Evolutionary conservation across 768 basidiomycete genomes (phyloP), one percentile per base, ranked within the genome.

Genomic region (Mycena rosella): DNA sequence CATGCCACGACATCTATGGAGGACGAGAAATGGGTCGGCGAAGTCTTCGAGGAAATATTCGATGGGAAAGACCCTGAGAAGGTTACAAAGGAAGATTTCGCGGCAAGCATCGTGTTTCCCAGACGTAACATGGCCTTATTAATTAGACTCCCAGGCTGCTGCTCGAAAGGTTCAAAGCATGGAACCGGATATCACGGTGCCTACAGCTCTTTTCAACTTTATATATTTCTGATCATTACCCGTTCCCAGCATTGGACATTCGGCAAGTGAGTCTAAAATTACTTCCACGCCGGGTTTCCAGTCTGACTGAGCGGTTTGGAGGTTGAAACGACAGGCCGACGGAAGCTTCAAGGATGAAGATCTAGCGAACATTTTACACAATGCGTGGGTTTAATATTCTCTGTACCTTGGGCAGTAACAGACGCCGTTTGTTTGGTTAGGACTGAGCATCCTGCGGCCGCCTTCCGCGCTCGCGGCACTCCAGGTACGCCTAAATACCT

Each of bases 191-290:
- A 73, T 87, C 14, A 78, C 79, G 4, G n/a, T n/a, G n/a, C n/a
- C n/a, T n/a, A n/a, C n/a, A n/a, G n/a, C n/a, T n/a, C n/a, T n/a
- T n/a, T n/a, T n/a, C n/a, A n/a, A n/a, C n/a, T n/a, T n/a, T n/a
- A n/a, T n/a, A n/a, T n/a, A n/a, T n/a, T n/a, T n/a, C n/a, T n/a
- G n/a, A n/a, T n/a, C n/a, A n/a, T n/a, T n/a, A n/a, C n/a, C n/a
- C n/a, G n/a, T n/a, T n/a, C n/a, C n/a, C n/a, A n/a, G n/a, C 81
- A 89, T 13, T 95, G 92, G 93, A 89, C 89, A 0, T 89, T 93
- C 66, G 90, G 86, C 72, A 72, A 78, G 91, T 90, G 70, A 70
- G 87, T 79, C 8, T 6, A 58, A 5, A 1, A 11, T 13, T 0
- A 36, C 20, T 26, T 51, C 26, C 13, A 42, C 18, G 27, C 3